These are phyloP conservation scores for Stylosanthes scabra DNA, from an alignment of 331 rosid species.

Conservation along the genomic window DNA sequence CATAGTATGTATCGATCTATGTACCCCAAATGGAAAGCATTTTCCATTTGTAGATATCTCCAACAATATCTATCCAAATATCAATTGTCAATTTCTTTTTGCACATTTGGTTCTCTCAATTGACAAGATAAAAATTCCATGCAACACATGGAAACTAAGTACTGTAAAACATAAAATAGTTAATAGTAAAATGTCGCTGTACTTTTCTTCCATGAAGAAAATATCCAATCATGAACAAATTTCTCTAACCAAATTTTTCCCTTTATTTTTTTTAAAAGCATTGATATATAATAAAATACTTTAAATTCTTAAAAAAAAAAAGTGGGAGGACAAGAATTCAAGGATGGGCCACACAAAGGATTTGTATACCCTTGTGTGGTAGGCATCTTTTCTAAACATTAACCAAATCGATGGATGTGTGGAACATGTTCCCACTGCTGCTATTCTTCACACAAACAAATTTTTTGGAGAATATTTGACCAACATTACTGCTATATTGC, in stretches of 20 bases:
- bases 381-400: conserved; percentile 54
- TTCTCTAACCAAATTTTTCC: not conserved
- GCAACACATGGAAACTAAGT: not conserved
- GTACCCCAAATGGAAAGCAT: conserved; percentile 41
- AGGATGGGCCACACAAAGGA: conserved; percentile 67
- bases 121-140: conserved; percentile 6
- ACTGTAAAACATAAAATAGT: conserved; percentile 5
- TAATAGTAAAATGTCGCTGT: conserved; percentile 4
- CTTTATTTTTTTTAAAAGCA: not conserved
- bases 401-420: conserved; percentile 41
- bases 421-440: conserved; percentile 48
- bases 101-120: conserved; percentile 26
- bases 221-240: not conserved
- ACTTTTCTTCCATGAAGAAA: conserved; percentile 1
- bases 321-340: conserved; percentile 72
- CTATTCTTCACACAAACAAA: conserved; percentile 27
- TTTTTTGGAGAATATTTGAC: conserved; percentile 35
- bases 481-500: not conserved
- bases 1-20: conserved; percentile 35
- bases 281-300: conserved; percentile 14
- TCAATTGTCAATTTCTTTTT: conserved; percentile 33
- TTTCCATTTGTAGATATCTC: conserved; percentile 38
- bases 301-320: conserved; percentile 24
- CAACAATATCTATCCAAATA: conserved; percentile 41
- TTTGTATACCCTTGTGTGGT: conserved; percentile 53